Evolutionary conservation across 192 early-diverging fungal species (phyloP).

Genomic region (Powellomyces hirtus): DNA sequence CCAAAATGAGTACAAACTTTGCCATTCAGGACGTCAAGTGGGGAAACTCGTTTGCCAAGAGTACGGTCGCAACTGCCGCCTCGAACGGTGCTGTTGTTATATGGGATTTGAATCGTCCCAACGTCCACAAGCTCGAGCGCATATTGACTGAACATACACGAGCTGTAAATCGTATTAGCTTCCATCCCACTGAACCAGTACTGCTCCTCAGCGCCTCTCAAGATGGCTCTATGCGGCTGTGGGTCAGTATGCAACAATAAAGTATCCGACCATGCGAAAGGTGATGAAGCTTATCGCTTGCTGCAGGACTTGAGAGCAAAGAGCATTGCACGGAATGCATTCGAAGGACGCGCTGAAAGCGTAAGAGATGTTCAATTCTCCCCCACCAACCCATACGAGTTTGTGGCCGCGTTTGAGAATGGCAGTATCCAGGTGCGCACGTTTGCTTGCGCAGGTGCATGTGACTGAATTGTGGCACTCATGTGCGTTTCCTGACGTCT

Average conservation of each 20-base stretch:
- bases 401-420: conserved; percentile 80
- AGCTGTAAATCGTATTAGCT: conserved; percentile 74
- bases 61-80: conserved; percentile 69
- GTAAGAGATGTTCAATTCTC: conserved; percentile 81
- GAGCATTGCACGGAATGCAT: conserved; percentile 46
- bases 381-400: conserved; percentile 56
- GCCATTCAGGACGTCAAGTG: conserved; percentile 77
- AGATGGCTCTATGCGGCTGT: conserved; percentile 71
- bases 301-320: conserved; percentile 69
- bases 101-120: conserved; percentile 63
- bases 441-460: neutral
- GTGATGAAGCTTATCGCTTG: conserved; percentile 55
- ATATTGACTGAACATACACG: conserved; percentile 69
- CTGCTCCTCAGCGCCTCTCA: conserved; percentile 75
- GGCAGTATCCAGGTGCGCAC: conserved; percentile 64
- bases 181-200: conserved; percentile 67
- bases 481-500: neutral
- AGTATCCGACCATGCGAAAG: conserved; percentile 48
- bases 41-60: conserved; percentile 63
- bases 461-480: neutral
- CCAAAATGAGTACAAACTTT: conserved; percentile 52
- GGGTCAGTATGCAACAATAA: conserved; percentile 39
- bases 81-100: conserved; percentile 70
- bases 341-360: conserved; percentile 73
- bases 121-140: conserved; percentile 55